Evolutionary conservation across 2,329 filamentous ascomycete genomes (phyloP), one percentile per base, ranked within the genome.

Genomic region (Pseudopyrenochaeta lycopersici): DNA sequence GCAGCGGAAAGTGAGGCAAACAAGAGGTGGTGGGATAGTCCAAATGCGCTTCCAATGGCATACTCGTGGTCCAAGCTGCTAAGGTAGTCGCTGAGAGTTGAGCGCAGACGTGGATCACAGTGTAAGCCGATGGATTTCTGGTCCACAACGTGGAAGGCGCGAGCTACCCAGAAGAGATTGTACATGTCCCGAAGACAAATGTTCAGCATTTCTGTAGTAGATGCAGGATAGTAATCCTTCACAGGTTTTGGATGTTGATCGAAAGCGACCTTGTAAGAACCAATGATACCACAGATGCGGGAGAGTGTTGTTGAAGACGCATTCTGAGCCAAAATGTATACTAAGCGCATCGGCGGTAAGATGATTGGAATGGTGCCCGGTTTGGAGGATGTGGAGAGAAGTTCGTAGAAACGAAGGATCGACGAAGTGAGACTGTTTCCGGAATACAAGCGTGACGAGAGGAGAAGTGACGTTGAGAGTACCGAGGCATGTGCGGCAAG

Each of bases 151-250:
- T 85, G 85, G 54, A 96, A 88, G 1, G 89, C 91, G 11, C 88
- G 85, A 18, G 85, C 85, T 7, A 91, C 85, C 91, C 91, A 96
- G 41, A 95, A 74, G 45, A 90, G 86, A 70, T 96, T 96, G 79
- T 91, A 93, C 29, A 92, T 84, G 70, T 96, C 92, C 86, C 95
- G 93, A 29, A 96, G 83, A 71, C 90, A 92, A 18, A 89, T 89
- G 71, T 96, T 96, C 78, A 95, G 93, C 20, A 83, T 78, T 59
- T 86, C 85, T 35, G 73, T 74, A 40, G 56, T 58, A 67, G 64
- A 41, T 60, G 51, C 33, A 45, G 70, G 42, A 61, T 73, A 62
- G 62, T 72, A 63, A 64, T 68, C 56, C 69, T 78, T 47, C 67
- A 75, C 58, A 10, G 72, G 81, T 70, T 49, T 76, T 18, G 78